phyloP scores from a whole-genome alignment of 257 asterid species.

The Rehmannia glutinosa region DNA sequence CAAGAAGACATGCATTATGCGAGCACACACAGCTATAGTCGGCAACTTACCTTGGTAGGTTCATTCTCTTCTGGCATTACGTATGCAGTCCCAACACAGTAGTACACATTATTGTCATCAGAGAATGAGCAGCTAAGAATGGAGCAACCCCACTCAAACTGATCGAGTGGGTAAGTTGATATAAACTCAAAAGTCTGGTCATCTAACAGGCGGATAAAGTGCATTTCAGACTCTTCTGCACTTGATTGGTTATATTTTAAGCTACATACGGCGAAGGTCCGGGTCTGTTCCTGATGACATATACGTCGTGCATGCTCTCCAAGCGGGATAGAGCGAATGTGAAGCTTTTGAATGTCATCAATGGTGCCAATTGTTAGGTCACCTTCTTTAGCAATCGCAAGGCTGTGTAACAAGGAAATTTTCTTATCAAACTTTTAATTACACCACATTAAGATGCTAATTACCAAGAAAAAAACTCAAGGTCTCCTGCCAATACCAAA shows the following conservation, averaged over 20 bases:
- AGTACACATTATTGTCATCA: constrained; percentile 81
- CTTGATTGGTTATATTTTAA: constrained; percentile 70
- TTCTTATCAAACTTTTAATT: constrained; percentile 1
- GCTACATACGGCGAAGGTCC: constrained; percentile 83
- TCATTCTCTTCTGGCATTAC: constrained; percentile 96
- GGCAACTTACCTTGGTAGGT: constrained; percentile 72
- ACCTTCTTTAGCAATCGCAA: constrained; percentile 96
- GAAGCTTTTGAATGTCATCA: constrained; percentile 98
- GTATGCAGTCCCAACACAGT: constrained; percentile 94
- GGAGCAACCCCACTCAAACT: constrained; percentile 85
- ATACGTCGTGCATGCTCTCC: constrained; percentile 98
- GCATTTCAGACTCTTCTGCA: constrained; percentile 73
- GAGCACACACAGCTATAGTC: not conserved
- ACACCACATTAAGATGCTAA: not conserved
- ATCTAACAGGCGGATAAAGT: constrained; percentile 83
- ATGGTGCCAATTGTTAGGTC: constrained; percentile 96
- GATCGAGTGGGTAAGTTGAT: constrained; percentile 80
- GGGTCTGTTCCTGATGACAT: constrained; percentile 97
- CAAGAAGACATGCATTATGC: not conserved
- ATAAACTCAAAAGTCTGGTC: constrained; percentile 95
- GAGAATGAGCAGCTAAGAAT: constrained; percentile 95
- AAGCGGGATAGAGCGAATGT: constrained; percentile 91
- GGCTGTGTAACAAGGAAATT: constrained; percentile 49
- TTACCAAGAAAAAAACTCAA: not conserved
- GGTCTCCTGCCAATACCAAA: not conserved